Conservation (phyloP, 164 flowering plant species). For the Akebia trifoliata region DNA sequence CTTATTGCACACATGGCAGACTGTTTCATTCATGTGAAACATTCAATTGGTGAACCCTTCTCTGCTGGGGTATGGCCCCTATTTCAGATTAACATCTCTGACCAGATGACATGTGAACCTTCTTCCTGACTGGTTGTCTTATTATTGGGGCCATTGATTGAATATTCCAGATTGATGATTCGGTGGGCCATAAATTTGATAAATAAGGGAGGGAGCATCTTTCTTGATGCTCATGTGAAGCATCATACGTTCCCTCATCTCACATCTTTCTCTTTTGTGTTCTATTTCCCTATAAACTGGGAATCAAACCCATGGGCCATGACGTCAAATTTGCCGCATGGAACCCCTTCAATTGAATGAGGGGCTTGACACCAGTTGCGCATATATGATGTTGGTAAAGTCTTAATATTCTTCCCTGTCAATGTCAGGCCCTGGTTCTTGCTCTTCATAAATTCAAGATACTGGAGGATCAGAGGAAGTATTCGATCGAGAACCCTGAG, state of each 20-base stretch:
- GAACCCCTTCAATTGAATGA: not conserved
- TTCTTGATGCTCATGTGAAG: not conserved
- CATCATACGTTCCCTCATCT: not conserved
- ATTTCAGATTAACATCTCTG: not conserved
- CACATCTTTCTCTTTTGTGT: not conserved
- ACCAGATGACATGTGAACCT: not conserved
- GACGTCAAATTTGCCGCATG: not conserved
- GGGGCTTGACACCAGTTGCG: not conserved
- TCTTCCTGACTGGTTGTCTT: not conserved
- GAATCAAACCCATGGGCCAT: not conserved
- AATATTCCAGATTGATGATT: not conserved
- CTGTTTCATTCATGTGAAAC: not conserved
- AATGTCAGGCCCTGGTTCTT: slow-evolving; percentile 35
- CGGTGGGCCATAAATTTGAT: not conserved
- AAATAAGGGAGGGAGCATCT: not conserved
- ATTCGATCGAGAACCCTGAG: slow-evolving; percentile 29
- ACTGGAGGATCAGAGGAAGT: slow-evolving; percentile 35
- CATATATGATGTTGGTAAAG: not conserved
- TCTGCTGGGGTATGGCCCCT: not conserved
- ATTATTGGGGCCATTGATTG: not conserved
- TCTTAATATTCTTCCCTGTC: not conserved
- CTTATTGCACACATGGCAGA: not conserved
- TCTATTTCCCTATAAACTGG: not conserved
- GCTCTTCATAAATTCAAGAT: slow-evolving; percentile 39
- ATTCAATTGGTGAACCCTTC: not conserved